Base-by-base conservation (phyloP, 116 monocot genomes). In the Cymodocea nodosa region DNA sequence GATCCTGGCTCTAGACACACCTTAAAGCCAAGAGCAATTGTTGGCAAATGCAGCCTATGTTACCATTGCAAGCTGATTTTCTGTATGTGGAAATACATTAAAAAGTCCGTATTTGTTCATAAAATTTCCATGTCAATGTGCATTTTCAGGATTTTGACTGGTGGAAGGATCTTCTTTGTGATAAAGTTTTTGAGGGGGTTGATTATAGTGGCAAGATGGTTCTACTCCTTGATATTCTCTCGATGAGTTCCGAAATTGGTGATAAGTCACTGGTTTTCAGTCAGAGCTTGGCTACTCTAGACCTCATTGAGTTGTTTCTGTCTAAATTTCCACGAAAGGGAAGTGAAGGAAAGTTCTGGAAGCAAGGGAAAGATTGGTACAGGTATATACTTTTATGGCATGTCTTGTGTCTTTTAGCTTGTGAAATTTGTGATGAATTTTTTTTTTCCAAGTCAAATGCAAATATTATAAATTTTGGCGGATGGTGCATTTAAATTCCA, bases 351-450 rank as follows among this genome's bases (percentile, higher is more conserved):
- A 95, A 95, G 63, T 79, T 49, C 59, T 95, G 95, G 95, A 95
- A 90, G 75, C 85, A 81, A 80, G 90, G 87, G 39, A 95, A 95
- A 73, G 95, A 95, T 75, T 95, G 95, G 95, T 95, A 90, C 70
- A 84, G 95, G 95, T 95, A 90, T 52, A 15, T 50, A 15, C 35
- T 30, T 62, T 35, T 19, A 18, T 9, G 18, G 37, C 36, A 62
- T n/a, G 18, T 16, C 16, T 44, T 6, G 44, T 44, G 44, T 44
- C 44, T 44, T 0, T 4, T 44, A 44, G 6, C 11, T 44, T 44
- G 11, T 44, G 11, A 8, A 44, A 44, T 44, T 44, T 8, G 1
- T 44, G 11, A 44, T 3, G 44, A 44, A 6, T 44, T 44, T 44
- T 44, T 44, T 44, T 44, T 44, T 44, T 4, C 11, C 11, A 0